phyloP scores from a whole-genome alignment of 108 stramenopile species.

The Pseudonitzschia delicatissima region DNA sequence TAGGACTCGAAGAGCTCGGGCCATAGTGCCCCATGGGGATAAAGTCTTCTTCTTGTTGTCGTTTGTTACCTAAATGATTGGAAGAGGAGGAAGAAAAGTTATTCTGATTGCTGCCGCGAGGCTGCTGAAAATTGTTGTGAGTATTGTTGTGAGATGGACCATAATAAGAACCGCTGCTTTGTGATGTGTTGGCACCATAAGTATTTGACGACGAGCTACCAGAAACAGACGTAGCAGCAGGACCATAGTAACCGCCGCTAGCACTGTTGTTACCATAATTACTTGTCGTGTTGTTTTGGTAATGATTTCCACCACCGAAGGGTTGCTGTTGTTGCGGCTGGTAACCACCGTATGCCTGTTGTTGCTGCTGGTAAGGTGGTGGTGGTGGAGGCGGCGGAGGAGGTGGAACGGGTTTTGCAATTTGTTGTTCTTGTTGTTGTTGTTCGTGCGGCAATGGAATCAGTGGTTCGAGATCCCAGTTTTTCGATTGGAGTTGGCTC shows the following conservation, averaged over 20 bases:
- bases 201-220: too few species aligned
- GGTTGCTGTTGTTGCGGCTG: not conserved
- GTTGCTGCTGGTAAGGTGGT: not conserved
- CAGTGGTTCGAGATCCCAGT: slow-evolving; percentile 37
- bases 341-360: not conserved
- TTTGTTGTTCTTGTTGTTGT: not conserved
- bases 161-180: not conserved
- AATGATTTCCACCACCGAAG: not conserved
- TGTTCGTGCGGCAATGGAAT: slow-evolving; percentile 15
- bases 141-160: not conserved
- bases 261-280: not conserved
- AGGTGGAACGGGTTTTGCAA: not conserved
- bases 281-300: not conserved
- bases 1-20: not conserved
- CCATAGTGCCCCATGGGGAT: not conserved
- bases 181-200: not conserved
- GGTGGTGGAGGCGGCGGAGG: not conserved
- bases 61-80: slow-evolving; percentile 5
- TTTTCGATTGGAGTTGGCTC: slow-evolving; percentile 30
- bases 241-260: slow-evolving; percentile 17
- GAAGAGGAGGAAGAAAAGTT: slow-evolving; percentile 9
- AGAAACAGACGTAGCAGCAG: too few species aligned
- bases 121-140: not conserved
- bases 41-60: slow-evolving; percentile 13
- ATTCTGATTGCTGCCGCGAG: not conserved